phyloP scores from a whole-genome alignment of 768 basidiomycete species.

The Leucogyrophana mollusca region DNA sequence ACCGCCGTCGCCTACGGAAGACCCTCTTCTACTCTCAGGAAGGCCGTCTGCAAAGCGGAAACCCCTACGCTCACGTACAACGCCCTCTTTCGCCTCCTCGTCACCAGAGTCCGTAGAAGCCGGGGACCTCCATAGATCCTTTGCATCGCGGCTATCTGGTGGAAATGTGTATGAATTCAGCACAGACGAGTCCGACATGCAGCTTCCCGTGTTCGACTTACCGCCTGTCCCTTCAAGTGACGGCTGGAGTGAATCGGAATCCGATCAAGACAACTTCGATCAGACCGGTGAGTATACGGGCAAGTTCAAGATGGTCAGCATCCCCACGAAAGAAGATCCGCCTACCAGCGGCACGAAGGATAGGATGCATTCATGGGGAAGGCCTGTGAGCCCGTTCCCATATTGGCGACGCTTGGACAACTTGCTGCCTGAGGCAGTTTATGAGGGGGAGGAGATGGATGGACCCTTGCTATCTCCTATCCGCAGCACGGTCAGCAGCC shows the following conservation, averaged over 20 bases:
- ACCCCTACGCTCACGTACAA: slow-evolving; percentile 32
- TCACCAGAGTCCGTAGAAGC: slow-evolving; percentile 16
- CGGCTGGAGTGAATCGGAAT: slow-evolving; percentile 27
- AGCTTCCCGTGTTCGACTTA: slow-evolving; percentile 17
- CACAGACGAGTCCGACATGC: slow-evolving; percentile 1
- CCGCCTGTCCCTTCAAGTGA: slow-evolving; percentile 5
- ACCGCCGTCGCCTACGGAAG: slow-evolving; percentile 74
- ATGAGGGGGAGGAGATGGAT: slow-evolving; percentile 12
- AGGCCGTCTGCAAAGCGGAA: slow-evolving; percentile 29
- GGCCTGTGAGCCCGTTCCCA: slow-evolving; percentile 70
- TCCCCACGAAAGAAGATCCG: slow-evolving; percentile 66
- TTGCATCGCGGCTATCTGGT: slow-evolving; percentile 21
- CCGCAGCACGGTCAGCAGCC: neutral
- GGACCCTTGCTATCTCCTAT: neutral
- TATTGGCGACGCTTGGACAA: slow-evolving; percentile 30
- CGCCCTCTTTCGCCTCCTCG: slow-evolving; percentile 35
- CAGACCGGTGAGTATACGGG: slow-evolving; percentile 67
- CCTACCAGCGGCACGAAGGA: slow-evolving; percentile 53
- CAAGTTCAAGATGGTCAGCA: slow-evolving; percentile 50
- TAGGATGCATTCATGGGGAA: slow-evolving; percentile 61
- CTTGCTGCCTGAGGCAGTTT: slow-evolving; percentile 14
- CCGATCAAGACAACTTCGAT: slow-evolving; percentile 23
- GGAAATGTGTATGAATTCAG: neutral
- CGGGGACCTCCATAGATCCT: slow-evolving; percentile 7
- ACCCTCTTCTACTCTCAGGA: slow-evolving; percentile 63